phyloP scores from a whole-genome alignment of 495 filamentous ascomycete genomes.

The Daldinia grandis region DNA sequence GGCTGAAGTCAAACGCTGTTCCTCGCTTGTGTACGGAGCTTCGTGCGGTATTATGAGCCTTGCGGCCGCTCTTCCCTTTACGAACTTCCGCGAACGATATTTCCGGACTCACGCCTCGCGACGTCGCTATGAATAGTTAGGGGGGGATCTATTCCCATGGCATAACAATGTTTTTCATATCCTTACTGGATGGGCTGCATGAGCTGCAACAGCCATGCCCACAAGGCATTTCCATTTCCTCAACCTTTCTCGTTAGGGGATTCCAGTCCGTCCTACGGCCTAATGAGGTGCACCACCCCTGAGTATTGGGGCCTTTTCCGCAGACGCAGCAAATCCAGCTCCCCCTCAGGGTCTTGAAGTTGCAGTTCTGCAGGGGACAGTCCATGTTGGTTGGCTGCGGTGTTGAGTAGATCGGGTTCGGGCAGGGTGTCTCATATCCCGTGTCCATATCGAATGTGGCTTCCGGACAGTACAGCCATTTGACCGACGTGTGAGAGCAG shows the following conservation, averaged over 20 bases:
- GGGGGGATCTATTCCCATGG: constrained; percentile 6
- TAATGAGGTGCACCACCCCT: constrained; percentile 52
- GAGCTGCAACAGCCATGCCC: constrained; percentile 55
- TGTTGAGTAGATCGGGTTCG: constrained; percentile 50
- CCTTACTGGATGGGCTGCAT: constrained; percentile 50
- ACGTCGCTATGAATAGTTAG: constrained; percentile 34
- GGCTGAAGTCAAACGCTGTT: constrained; percentile 36
- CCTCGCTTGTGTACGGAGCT: constrained; percentile 37
- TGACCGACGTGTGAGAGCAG: constrained; percentile 54
- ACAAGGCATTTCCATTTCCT: constrained; percentile 50
- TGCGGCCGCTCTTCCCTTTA: constrained; percentile 42
- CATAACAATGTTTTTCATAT: neutral
- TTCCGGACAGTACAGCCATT: constrained; percentile 55
- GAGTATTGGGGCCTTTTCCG: constrained; percentile 49
- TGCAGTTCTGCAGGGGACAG: constrained; percentile 54
- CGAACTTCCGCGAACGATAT: constrained; percentile 43
- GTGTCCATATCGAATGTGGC: constrained; percentile 53
- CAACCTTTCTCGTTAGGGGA: constrained; percentile 44
- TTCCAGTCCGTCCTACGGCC: constrained; percentile 47
- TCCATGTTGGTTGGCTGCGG: constrained; percentile 48
- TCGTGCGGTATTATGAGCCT: constrained; percentile 33
- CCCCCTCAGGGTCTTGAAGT: constrained; percentile 50
- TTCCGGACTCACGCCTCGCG: constrained; percentile 41
- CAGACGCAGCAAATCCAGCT: constrained; percentile 56
- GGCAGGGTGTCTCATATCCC: constrained; percentile 53